Base-by-base conservation (phyloP, 2,329 filamentous ascomycete genomes). In the Graphilbum ipis-grandicollis region DNA sequence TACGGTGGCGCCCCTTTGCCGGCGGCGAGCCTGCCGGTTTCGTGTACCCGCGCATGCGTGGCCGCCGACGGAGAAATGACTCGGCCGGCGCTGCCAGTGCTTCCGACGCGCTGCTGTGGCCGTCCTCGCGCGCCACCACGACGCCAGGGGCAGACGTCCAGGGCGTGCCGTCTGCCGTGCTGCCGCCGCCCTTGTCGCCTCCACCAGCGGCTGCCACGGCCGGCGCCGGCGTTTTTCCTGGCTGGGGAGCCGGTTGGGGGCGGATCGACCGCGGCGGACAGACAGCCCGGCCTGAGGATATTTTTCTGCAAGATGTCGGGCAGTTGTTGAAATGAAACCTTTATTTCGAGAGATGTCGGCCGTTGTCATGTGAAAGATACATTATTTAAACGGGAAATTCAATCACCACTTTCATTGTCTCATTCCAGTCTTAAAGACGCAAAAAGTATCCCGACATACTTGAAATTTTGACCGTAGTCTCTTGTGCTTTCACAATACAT, bases 11-110 rank as follows among this genome's bases (percentile, higher is more conserved):
- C 29, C 61, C 60, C 0, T 67, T 70, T 41, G 38, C 44, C 4
- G 65, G 64, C n/a, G 66, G 66, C 1, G 58, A 57, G 33, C 63
- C 66, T 0, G 66, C 66, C 2, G 66, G 66, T 1, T 69, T 69
- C 43, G 50, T 54, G 25, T 66, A 66, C 35, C 57, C 61, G 2
- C 57, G 58, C 10, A 37, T 45, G 7, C 28, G 28, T 25, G 23
- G 23, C 23, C 8, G 8, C 23, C 8, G 23, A 8, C 8, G 8
- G 23, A 25, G 23, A 7, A 12, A 25, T 25, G 23, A 25, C 12
- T 12, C 12, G 23, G 23, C 7, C 12, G 23, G 23, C 23, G 8
- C 23, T 25, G 23, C 23, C 7, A 25, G 23, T n/a, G n/a, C n/a
- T n/a, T n/a, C n/a, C n/a, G n/a, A n/a, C n/a, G n/a, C n/a, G n/a